Conservation (phyloP, 139 green algal species). For the Chlorella ohadii region DNA sequence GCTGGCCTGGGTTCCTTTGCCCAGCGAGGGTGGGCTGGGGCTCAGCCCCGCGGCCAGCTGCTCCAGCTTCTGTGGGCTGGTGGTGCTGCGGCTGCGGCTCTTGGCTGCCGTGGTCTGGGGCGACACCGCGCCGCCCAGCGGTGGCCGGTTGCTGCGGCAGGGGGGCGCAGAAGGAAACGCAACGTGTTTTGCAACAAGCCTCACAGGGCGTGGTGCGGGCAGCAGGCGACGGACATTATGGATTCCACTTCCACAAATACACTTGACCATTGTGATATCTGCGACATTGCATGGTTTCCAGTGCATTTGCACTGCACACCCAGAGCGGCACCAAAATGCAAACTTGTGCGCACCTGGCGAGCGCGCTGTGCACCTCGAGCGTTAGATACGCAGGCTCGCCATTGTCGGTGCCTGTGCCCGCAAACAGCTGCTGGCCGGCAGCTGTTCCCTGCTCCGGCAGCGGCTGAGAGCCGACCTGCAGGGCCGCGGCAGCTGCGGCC, state of each 20-base stretch:
- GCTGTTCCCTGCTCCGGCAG: neutral
- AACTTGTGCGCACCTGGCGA: neutral
- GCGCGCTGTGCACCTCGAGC: neutral
- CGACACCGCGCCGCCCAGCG: no score
- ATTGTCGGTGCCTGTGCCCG: no score
- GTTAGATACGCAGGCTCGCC: neutral
- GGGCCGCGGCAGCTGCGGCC: neutral
- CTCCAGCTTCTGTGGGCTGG: neutral
- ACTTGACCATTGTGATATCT: no score
- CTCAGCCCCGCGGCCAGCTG: neutral
- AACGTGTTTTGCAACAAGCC: no score
- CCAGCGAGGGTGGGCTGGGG: constrained; percentile 6
- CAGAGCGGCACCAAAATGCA: neutral
- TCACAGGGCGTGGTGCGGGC: no score
- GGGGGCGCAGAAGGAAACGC: neutral
- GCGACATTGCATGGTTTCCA: no score
- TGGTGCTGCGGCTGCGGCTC: neutral
- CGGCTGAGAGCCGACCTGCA: neutral
- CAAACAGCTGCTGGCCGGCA: neutral
- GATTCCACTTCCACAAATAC: no score
- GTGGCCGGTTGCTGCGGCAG: neutral
- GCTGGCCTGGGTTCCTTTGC: constrained; percentile 13
- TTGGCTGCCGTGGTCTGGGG: neutral
- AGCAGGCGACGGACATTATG: no score
- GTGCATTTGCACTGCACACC: no score